These are phyloP conservation scores for Artemisia tridentata DNA, from an alignment of 129 eudicot species.

Conservation along the genomic window DNA sequence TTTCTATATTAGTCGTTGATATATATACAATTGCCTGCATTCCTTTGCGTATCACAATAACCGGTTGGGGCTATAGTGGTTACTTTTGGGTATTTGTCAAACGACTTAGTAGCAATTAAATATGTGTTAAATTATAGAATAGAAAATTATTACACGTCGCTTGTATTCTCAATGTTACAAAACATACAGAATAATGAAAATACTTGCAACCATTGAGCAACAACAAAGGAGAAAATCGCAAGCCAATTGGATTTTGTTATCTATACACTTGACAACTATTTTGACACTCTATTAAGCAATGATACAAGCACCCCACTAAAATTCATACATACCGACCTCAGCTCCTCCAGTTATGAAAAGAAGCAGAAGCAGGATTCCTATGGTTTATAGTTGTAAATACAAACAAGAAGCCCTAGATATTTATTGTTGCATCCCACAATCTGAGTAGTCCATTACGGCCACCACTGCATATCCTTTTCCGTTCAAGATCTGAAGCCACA, in stretches of 20 bases:
- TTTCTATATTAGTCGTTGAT: too few species aligned
- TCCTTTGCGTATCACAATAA: too few species aligned
- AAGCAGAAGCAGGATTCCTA: neutral
- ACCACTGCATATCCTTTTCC: constrained; percentile 92
- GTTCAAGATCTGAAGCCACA: constrained; percentile 80
- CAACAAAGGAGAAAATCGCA: neutral
- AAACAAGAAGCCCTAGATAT: constrained; percentile 39
- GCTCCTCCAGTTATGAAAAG: neutral
- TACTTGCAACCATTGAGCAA: neutral
- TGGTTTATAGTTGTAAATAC: neutral
- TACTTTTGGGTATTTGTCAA: too few species aligned
- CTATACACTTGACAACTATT: neutral
- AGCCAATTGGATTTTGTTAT: neutral
- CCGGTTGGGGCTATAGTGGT: too few species aligned
- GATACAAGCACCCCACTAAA: neutral
- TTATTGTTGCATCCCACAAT: constrained; percentile 93
- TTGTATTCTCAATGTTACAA: too few species aligned
- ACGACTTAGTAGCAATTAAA: too few species aligned
- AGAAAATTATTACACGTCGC: too few species aligned
- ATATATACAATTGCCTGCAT: too few species aligned
- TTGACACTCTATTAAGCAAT: neutral
- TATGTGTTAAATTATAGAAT: too few species aligned
- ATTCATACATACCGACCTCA: constrained; percentile 5
- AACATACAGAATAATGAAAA: too few species aligned
- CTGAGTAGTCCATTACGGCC: constrained; percentile 91